Evolutionary conservation across 352 stramenopile species (phyloP).

Genomic region (Blastocystis sp.): DNA sequence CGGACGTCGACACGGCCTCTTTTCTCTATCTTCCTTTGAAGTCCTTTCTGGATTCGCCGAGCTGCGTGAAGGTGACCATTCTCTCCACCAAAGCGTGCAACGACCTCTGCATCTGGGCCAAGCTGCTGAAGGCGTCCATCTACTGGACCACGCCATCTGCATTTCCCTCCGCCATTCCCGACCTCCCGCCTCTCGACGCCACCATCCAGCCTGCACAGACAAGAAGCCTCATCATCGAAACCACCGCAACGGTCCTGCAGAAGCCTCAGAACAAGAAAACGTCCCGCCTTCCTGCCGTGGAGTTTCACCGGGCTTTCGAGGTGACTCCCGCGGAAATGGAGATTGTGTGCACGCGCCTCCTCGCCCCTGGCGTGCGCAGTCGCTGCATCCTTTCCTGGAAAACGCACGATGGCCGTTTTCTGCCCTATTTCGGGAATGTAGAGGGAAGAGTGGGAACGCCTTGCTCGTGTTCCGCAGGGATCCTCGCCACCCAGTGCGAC

Average conservation of each 20-base stretch:
- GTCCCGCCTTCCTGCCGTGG: background rate
- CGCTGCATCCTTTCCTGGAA: background rate
- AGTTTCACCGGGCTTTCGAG: background rate
- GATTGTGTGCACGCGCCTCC: slow-evolving; percentile 9
- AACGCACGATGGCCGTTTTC: background rate
- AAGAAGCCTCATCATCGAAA: slow-evolving; percentile 6
- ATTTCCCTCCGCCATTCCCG: background rate
- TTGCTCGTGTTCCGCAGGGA: background rate
- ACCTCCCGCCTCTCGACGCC: too few relatives aligned
- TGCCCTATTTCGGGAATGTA: background rate
- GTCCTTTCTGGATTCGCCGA: background rate
- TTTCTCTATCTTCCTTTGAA: slow-evolving; percentile 25
- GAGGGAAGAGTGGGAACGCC: background rate
- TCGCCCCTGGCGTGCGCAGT: background rate
- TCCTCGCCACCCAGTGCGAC: background rate
- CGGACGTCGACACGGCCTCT: background rate
- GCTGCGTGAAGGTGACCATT: background rate
- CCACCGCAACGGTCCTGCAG: background rate
- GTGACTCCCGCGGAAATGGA: background rate
- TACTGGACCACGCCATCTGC: background rate
- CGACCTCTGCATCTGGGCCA: background rate
- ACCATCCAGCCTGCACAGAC: background rate
- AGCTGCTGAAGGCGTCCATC: background rate
- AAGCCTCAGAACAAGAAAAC: too few relatives aligned
- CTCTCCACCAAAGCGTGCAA: background rate